Evolutionary conservation across 1,284 basidiomycete species (phyloP), one percentile per base, ranked within the genome.

Genomic region (Cryptococcus sp.): DNA sequence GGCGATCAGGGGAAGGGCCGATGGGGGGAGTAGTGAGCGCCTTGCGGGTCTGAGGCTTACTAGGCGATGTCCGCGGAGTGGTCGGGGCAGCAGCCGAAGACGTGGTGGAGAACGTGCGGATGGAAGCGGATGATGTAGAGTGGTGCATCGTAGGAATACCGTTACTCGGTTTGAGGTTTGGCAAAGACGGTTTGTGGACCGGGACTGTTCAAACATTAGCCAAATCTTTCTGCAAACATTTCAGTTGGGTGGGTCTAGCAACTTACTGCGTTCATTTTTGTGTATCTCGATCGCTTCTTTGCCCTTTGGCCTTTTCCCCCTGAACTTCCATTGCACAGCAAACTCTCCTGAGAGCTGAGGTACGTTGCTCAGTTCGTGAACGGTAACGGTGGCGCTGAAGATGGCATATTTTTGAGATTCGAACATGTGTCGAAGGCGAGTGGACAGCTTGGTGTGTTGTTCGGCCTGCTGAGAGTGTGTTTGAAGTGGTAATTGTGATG

Each of bases 341-440:
- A 75, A 77, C 34, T 72, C 59, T 17, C 75, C 75, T 22, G 64
- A 58, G 10, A 75, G 52, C 52, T 74, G 72, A 5, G 75, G 75
- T 1, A 77, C 68, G 59, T 77, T 74, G n/a, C 58, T 66, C 41
- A 77, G 52, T 48, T 74, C 72, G 46, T 77, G 70, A 8, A 77
- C 64, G 5, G 58, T 62, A 16, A 77, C 63, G 7, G 55, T 59
- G n/a, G 61, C 67, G 8, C 59, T 55, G 45, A 77, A 77, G 16
- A 65, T 51, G 10, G 74, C 70, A 40, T 65, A 52, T 39, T 64
- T 65, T 19, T 62, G 52, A 29, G 57, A 40, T 41, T 74, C 72
- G 38, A 74, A 69, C 54, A 74, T 62, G 46, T 69, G 63, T 43
- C 57, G 55, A 1, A 77, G 51, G 41, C 59, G 62, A 34, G 52